Evolutionary conservation across 805 yeast species (phyloP).

Genomic region (Yarrowia sp.): DNA sequence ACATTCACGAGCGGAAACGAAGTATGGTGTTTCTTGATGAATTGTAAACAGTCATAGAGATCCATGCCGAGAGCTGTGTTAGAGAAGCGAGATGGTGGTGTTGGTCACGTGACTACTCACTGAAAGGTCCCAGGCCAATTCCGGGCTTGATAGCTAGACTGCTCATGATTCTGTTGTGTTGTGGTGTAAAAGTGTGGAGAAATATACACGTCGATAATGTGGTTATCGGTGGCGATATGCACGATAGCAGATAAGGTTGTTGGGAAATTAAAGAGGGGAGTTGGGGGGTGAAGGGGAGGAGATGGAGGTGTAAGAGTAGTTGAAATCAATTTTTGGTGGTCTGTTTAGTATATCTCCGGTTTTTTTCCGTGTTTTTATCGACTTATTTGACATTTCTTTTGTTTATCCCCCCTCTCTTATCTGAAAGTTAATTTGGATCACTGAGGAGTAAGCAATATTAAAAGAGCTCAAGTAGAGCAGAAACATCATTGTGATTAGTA

Average conservation of each 20-base stretch:
- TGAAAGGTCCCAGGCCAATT: slow-evolving; percentile 19
- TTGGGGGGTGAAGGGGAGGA: not conserved
- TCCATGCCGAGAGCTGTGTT: slow-evolving; percentile 27
- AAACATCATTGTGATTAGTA: too few species aligned
- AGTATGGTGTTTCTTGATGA: slow-evolving; percentile 33
- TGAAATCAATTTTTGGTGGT: too few species aligned
- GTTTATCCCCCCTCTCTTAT: too few species aligned
- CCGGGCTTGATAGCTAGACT: slow-evolving; percentile 26
- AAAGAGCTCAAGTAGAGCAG: too few species aligned
- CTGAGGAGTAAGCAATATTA: too few species aligned
- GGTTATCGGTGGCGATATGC: slow-evolving; percentile 18
- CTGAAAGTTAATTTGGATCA: too few species aligned
- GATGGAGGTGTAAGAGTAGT: not conserved
- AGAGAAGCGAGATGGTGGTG: not conserved
- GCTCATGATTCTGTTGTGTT: slow-evolving; percentile 4
- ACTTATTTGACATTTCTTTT: too few species aligned
- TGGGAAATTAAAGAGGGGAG: not conserved
- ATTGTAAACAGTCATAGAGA: slow-evolving; percentile 13
- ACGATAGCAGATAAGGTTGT: slow-evolving; percentile 32
- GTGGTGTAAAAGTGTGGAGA: not conserved
- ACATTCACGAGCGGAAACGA: slow-evolving; percentile 23
- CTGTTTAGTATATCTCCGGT: too few species aligned
- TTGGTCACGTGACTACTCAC: slow-evolving; percentile 15
- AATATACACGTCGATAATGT: not conserved
- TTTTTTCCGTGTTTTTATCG: too few species aligned